phyloP scores from a whole-genome alignment of 192 early-diverging fungal genomes.

The Coemansia sp. region DNA sequence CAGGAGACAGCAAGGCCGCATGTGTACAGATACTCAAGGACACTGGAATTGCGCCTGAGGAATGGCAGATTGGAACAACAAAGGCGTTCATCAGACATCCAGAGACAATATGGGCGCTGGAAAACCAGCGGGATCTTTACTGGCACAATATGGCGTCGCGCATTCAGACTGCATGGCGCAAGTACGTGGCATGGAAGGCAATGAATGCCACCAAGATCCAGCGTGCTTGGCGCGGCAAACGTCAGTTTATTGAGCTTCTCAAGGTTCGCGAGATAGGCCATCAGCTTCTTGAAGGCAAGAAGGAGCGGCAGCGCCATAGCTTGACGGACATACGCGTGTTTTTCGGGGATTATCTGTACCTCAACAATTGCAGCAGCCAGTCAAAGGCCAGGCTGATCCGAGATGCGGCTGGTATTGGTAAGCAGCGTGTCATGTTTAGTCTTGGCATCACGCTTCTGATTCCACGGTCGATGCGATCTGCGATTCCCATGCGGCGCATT shows the following conservation, averaged over 20 bases:
- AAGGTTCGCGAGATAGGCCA: slow-evolving; percentile 93
- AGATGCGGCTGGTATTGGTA: slow-evolving; percentile 36
- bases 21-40: slow-evolving; percentile 81
- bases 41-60: slow-evolving; percentile 75
- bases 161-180: slow-evolving; percentile 88
- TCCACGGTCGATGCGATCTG: slow-evolving; percentile 71
- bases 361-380: slow-evolving; percentile 41
- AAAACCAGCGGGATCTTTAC: slow-evolving; percentile 91
- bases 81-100: slow-evolving; percentile 97
- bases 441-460: slow-evolving; percentile 62
- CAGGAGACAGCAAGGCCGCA: slow-evolving; percentile 71
- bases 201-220: slow-evolving; percentile 72
- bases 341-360: slow-evolving; percentile 86
- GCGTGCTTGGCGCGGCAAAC: slow-evolving; percentile 74
- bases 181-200: slow-evolving; percentile 68
- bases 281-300: slow-evolving; percentile 83
- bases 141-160: slow-evolving; percentile 94
- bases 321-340: slow-evolving; percentile 81
- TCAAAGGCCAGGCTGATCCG: slow-evolving; percentile 39
- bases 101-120: slow-evolving; percentile 88
- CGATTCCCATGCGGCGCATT: slow-evolving; percentile 67
- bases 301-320: slow-evolving; percentile 89
- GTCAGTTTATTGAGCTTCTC: slow-evolving; percentile 84
- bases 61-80: slow-evolving; percentile 95
- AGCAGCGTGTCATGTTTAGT: slow-evolving; percentile 65